Percentiles rank a stretch among this genome's conserved stretches.
These are phyloP conservation scores for Taiozyma sp. DNA, from an alignment of 1,139 yeast species.

Conservation along the genomic window DNA sequence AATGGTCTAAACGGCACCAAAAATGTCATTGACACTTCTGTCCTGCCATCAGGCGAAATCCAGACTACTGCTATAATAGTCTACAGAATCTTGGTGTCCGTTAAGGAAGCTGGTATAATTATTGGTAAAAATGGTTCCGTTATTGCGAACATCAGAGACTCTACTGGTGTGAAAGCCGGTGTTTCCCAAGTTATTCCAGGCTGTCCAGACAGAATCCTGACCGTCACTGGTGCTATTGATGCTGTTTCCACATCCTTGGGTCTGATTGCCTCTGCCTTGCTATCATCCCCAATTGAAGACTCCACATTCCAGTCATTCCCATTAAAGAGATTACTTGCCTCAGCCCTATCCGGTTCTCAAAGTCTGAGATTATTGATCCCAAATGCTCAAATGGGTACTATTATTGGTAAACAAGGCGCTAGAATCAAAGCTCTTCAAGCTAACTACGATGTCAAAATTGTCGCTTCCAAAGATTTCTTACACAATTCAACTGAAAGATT, in stretches of 20 bases:
- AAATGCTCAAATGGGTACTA: conserved; percentile 85
- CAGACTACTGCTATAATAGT: conserved; percentile 38
- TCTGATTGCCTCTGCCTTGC: conserved; percentile 64
- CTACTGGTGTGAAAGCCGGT: conserved; percentile 83
- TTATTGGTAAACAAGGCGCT: conserved; percentile 81
- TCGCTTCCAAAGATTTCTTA: conserved; percentile 81
- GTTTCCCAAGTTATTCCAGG: conserved; percentile 81
- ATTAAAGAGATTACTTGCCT: conserved; percentile 53
- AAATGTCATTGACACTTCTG: conserved; percentile 11
- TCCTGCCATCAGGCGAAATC: conserved; percentile 19
- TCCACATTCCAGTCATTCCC: conserved; percentile 50
- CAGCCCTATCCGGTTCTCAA: conserved; percentile 47
- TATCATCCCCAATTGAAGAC: conserved; percentile 29
- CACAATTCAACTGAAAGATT: conserved; percentile 85
- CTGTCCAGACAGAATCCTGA: conserved; percentile 78
- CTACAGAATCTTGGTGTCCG: conserved; percentile 68
- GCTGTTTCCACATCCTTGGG: conserved; percentile 71
- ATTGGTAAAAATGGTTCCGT: conserved; percentile 86
- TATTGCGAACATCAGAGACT: conserved; percentile 73
- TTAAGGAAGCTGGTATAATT: conserved; percentile 88
- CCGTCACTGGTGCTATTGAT: conserved; percentile 76
- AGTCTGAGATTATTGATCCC: conserved; percentile 73
- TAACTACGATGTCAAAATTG: conserved; percentile 68
- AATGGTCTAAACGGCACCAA: background rate
- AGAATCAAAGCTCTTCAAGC: conserved; percentile 82